Evolutionary conservation across 2,329 filamentous ascomycete species (phyloP).

Genomic region (Epichloe scottii): DNA sequence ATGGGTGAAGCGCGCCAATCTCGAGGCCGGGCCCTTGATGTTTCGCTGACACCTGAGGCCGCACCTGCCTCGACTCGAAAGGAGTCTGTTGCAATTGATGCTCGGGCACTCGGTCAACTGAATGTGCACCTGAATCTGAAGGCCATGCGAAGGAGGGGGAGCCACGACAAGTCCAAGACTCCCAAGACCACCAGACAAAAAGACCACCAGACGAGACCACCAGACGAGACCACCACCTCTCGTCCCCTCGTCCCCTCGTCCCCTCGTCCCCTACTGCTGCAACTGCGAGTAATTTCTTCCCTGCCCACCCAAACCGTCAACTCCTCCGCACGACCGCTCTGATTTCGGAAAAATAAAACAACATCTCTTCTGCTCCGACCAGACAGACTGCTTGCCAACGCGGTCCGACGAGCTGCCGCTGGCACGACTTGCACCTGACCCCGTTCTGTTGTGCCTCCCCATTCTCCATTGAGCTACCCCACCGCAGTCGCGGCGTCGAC

Average conservation of each 20-base stretch:
- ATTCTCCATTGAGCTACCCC: constrained; percentile 11
- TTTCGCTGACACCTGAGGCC: no score
- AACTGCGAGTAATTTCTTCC: neutral
- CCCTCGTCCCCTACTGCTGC: neutral
- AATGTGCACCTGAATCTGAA: no score
- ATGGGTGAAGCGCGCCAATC: no score
- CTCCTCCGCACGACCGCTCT: neutral
- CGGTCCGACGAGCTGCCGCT: no score
- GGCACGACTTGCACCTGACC: constrained; percentile 14
- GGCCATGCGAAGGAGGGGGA: no score
- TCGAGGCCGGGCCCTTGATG: no score
- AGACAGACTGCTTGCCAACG: no score
- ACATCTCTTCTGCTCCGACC: no score
- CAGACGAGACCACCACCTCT: neutral
- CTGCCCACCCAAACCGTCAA: neutral
- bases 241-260: no score
- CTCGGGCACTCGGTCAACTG: neutral
- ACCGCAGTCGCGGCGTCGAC: constrained; percentile 10
- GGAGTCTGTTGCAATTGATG: neutral
- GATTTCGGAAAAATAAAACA: neutral
- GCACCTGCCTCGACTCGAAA: no score
- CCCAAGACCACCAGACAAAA: neutral
- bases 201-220: no score
- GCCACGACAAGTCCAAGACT: no score
- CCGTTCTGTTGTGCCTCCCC: constrained; percentile 11